Percentiles rank a stretch among this genome's conserved stretches.
phyloP scores from a whole-genome alignment of 345 rosid species.

The Citrus cavaleriei region DNA sequence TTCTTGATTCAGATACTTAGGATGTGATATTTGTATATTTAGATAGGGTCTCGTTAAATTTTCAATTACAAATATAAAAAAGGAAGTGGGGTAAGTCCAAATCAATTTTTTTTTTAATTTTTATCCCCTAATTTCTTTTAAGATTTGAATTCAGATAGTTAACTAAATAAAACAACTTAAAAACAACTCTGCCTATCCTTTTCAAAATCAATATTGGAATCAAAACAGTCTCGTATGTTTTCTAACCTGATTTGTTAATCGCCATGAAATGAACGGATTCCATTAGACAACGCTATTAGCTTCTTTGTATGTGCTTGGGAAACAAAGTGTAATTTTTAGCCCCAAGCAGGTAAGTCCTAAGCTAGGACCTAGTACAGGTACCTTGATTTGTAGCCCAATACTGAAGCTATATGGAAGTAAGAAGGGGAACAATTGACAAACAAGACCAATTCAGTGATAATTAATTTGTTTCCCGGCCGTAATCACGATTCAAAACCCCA shows the following conservation, averaged over 20 bases:
- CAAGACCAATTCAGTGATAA: not conserved
- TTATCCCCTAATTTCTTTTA: no score
- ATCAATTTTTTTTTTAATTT: no score
- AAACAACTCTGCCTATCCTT: not conserved
- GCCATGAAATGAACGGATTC: not conserved
- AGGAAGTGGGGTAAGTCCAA: no score
- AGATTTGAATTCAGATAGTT: no score
- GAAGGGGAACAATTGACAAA: not conserved
- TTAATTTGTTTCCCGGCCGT: not conserved
- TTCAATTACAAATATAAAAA: no score
- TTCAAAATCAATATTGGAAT: not conserved
- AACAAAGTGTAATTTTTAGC: not conserved
- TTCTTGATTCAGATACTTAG: no score
- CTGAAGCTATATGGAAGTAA: not conserved
- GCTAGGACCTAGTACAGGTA: not conserved
- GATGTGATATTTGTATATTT: no score
- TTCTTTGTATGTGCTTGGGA: not conserved
- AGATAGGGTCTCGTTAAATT: no score
- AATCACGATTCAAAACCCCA: not conserved
- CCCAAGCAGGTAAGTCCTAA: not conserved
- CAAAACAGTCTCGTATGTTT: not conserved
- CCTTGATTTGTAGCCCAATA: not conserved
- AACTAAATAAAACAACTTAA: no score
- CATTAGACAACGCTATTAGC: not conserved
- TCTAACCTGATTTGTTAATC: not conserved